phyloP scores from a whole-genome alignment of 148 eudicot genomes.

The Mesembryanthemum crystallinum region DNA sequence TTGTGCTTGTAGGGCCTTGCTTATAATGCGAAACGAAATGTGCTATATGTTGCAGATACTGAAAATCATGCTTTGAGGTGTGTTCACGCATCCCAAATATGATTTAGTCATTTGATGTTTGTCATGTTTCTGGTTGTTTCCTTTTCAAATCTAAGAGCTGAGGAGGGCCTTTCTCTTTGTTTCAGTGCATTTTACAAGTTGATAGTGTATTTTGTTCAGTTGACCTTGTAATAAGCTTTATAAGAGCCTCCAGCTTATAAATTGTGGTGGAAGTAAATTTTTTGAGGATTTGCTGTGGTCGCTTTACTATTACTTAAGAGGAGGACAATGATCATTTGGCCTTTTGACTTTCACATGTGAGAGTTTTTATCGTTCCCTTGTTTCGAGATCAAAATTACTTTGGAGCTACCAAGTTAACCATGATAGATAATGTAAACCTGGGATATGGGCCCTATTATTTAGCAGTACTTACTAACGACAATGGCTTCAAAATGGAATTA shows the following conservation, averaged over 20 bases:
- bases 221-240: not conserved
- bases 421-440: not conserved
- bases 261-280: no score
- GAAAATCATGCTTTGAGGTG: slow-evolving; percentile 98
- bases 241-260: not conserved
- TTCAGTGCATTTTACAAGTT: not conserved
- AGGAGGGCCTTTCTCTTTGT: not conserved
- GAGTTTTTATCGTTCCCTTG: no score
- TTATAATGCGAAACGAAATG: slow-evolving; percentile 81
- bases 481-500: not conserved
- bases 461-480: no score
- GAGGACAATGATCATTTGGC: no score
- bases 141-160: not conserved
- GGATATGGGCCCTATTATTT: no score
- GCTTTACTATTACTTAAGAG: no score
- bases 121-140: slow-evolving; percentile 4
- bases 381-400: no score
- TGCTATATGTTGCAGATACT: slow-evolving; percentile 92
- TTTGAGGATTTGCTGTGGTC: no score
- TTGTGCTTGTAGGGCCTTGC: slow-evolving; percentile 67
- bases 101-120: not conserved
- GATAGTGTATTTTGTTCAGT: not conserved
- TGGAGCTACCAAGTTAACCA: no score
- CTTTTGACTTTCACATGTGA: no score
- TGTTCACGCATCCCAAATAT: slow-evolving; percentile 4